Base-by-base conservation (phyloP, 164 flowering plant species). In the Amborella trichopoda region DNA sequence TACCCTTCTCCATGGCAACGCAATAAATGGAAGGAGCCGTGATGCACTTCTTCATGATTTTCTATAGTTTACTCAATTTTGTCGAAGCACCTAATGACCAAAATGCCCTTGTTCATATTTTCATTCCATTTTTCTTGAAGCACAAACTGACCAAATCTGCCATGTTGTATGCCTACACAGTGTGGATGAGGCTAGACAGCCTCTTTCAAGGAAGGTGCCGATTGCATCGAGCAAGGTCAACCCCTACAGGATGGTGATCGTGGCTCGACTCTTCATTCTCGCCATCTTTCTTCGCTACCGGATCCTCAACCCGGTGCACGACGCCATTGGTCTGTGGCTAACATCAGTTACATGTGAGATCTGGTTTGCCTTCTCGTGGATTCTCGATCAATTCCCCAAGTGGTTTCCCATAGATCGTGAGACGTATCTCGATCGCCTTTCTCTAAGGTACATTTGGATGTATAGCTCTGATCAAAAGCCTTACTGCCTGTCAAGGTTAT, bases 371-470 rank as follows among this genome's bases (percentile, higher is more conserved):
- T 3, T 81, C 51, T 86, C 98, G 8, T 90, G 98, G 98, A 90
- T 90, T 50, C 86, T 91, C 23, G 99, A 91, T 73, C 99, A 91
- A 75, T 81, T 91, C 60, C 99, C 99, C 53, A 91, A 91, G 59
- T 91, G 99, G 99, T 78, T 57, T 55, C 99, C 99, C 30, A 87
- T 91, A 28, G 90, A 83, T 27, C 96, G 99, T 3, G 90, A 91
- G 67, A 91, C 99, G 16, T 87, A 91, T 47, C 87, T 91, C 21
- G 99, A 91, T 49, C 99, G 96, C 26, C 95, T 91, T 27, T 87
- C 99, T 30, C 69, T 83, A 44, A 87, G 99, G 98, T 91, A 53
- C n/a, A n/a, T n/a, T n/a, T n/a, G n/a, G n/a, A n/a, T n/a, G n/a
- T n/a, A n/a, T n/a, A n/a, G n/a, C n/a, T n/a, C n/a, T n/a, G n/a